Base-by-base conservation (phyloP, 1,284 basidiomycete genomes). In the Irpex rosettiformis region DNA sequence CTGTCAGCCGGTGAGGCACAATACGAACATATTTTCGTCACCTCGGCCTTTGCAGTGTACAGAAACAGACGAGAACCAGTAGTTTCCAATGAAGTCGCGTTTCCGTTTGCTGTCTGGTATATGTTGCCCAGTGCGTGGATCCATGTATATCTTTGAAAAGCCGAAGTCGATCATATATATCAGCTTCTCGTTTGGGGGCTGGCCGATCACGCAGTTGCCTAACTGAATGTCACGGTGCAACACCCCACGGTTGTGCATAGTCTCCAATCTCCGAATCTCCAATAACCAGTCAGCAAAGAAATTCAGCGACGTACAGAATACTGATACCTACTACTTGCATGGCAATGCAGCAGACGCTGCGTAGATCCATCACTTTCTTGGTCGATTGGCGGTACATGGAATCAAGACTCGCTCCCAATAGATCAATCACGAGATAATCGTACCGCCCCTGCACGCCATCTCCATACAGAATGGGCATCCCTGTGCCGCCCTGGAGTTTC, bases 101-200 rank as follows among this genome's bases (percentile, higher is more conserved):
- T 84, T 84, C 8, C 67, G 70, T 61, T 79, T 84, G 64, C 82
- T 84, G 60, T 90, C 84, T 18, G 83, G 80, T 58, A 91, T 87
- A 64, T 91, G 88, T 24, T 80, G 78, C 33, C 72, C 76, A 3
- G 86, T 88, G 42, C 70, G 61, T 18, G 77, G 78, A 70, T 91
- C 86, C 63, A 90, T 82, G 63, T 88, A 91, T 48, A 79, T 79
- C 66, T 90, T 91, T 16, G 88, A 88, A 68, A 91, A 91, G 7
- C 88, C 88, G 69, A 91, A 91, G 70, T 91, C 89, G 65, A 91
- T 91, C 88, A 91, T 88, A 66, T 89, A 90, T 61, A 91, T 78
- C 30, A 72, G 78, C 57, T 77, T 76, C n/a, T 85, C 76, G 60
- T 85, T 73, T 0, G 84, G 80, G 3, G 74, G 69, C 49, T 79